phyloP scores from a whole-genome alignment of 2,329 filamentous ascomycete genomes.

The Fusarium tjaetaba region DNA sequence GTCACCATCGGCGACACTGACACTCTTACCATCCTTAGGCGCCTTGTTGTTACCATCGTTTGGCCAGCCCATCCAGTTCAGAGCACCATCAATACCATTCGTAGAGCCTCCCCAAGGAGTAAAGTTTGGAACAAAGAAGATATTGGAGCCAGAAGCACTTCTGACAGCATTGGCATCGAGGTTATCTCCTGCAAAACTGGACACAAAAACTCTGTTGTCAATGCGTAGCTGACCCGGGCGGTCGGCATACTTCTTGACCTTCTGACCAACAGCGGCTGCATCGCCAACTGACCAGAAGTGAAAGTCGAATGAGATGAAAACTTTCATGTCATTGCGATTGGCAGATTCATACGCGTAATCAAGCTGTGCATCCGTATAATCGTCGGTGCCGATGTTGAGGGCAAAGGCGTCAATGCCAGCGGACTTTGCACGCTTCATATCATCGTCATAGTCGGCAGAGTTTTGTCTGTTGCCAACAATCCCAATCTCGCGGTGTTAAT shows the following conservation, averaged over 20 bases:
- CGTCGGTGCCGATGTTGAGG: conserved; percentile 59
- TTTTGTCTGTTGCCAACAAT: conserved; percentile 55
- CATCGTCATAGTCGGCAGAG: conserved; percentile 57
- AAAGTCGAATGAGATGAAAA: conserved; percentile 68
- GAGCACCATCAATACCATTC: conserved; percentile 56
- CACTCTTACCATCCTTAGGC: conserved; percentile 50
- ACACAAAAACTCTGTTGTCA: conserved; percentile 61
- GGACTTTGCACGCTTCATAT: conserved; percentile 57
- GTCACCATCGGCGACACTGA: conserved; percentile 55
- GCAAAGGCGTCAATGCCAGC: conserved; percentile 60
- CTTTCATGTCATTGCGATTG: conserved; percentile 58
- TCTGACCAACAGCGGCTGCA: conserved; percentile 53
- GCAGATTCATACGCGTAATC: conserved; percentile 60
- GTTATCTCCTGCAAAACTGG: conserved; percentile 62
- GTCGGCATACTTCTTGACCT: conserved; percentile 57
- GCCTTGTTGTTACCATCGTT: conserved; percentile 60
- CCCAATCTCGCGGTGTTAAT: conserved; percentile 49
- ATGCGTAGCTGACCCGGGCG: conserved; percentile 59
- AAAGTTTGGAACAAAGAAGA: conserved; percentile 63
- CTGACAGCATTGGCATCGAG: conserved; percentile 55
- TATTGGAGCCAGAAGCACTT: conserved; percentile 53
- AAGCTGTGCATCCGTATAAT: conserved; percentile 57
- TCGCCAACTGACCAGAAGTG: conserved; percentile 56
- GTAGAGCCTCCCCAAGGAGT: conserved; percentile 52
- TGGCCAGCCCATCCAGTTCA: conserved; percentile 60